These are phyloP conservation scores for Ustilago cynodontis DNA, from an alignment of 1,284 basidiomycete species.

Conservation along the genomic window DNA sequence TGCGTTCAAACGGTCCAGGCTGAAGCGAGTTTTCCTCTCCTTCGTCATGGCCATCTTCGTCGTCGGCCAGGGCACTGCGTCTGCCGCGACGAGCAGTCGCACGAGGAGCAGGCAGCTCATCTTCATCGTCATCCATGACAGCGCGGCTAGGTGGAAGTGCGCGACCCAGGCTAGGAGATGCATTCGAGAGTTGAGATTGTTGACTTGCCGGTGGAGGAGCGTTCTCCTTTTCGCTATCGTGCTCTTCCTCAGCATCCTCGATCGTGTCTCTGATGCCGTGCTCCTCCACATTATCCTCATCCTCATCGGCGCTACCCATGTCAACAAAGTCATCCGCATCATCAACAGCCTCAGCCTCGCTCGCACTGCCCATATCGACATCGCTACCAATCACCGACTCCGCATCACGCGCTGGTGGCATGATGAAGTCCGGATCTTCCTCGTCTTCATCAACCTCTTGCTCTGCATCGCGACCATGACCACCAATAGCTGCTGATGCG, in stretches of 20 bases:
- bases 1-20: slow-evolving; percentile 34
- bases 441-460: slow-evolving; percentile 37
- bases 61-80: slow-evolving; percentile 38
- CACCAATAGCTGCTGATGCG: slow-evolving; percentile 8
- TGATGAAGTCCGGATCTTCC: slow-evolving; percentile 44
- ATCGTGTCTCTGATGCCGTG: slow-evolving; percentile 20
- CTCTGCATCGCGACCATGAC: slow-evolving; percentile 12
- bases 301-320: slow-evolving; percentile 33
- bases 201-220: slow-evolving; percentile 48
- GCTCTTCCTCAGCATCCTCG: slow-evolving; percentile 35
- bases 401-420: slow-evolving; percentile 38
- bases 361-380: slow-evolving; percentile 49
- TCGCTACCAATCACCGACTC: slow-evolving; percentile 47
- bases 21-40: slow-evolving; percentile 29
- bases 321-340: slow-evolving; percentile 30
- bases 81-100: slow-evolving; percentile 21
- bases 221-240: slow-evolving; percentile 64
- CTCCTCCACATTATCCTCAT: slow-evolving; percentile 12
- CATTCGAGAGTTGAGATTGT: slow-evolving; percentile 23
- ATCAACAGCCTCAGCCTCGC: slow-evolving; percentile 37
- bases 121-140: slow-evolving; percentile 52
- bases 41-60: slow-evolving; percentile 40
- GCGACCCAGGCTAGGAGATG: slow-evolving; percentile 27
- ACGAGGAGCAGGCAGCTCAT: slow-evolving; percentile 40
- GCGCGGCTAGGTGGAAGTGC: slow-evolving; percentile 27